Conservation (phyloP, 2,329 filamentous ascomycete genomes). For the Pseudocercospora macadamiae region DNA sequence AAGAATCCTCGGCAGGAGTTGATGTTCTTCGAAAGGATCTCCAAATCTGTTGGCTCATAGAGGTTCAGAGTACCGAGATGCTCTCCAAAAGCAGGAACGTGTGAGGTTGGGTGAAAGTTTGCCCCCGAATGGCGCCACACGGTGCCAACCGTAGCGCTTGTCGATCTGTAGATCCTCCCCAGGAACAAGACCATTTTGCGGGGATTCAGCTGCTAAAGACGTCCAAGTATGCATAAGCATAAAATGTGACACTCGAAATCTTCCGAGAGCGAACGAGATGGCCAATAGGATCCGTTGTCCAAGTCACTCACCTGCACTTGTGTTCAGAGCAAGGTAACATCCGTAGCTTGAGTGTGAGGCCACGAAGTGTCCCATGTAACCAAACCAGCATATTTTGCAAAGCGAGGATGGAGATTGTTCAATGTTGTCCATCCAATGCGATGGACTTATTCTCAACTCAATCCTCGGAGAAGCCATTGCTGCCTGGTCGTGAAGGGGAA, state of each 20-base stretch:
- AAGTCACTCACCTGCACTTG: background rate
- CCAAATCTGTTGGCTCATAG: background rate
- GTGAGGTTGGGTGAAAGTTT: constrained; percentile 1
- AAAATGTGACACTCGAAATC: background rate
- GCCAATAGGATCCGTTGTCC: too few relatives aligned
- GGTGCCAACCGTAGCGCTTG: constrained; percentile 3
- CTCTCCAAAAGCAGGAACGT: background rate
- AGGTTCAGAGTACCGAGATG: background rate
- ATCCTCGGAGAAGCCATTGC: too few relatives aligned
- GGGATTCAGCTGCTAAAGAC: background rate
- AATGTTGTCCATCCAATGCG: too few relatives aligned
- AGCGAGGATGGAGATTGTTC: too few relatives aligned
- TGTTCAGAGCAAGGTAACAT: background rate
- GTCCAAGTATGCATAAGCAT: background rate
- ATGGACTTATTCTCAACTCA: too few relatives aligned
- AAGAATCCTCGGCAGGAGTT: background rate
- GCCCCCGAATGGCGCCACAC: constrained; percentile 4
- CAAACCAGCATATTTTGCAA: too few relatives aligned
- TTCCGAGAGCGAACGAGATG: background rate
- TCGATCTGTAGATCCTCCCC: constrained; percentile 1
- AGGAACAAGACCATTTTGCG: background rate
- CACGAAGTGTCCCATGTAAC: too few relatives aligned
- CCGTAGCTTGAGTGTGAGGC: too few relatives aligned
- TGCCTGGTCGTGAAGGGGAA: too few relatives aligned
- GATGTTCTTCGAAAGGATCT: background rate